phyloP scores from a whole-genome alignment of 441 rosid species.

The Isatis lusitanica region DNA sequence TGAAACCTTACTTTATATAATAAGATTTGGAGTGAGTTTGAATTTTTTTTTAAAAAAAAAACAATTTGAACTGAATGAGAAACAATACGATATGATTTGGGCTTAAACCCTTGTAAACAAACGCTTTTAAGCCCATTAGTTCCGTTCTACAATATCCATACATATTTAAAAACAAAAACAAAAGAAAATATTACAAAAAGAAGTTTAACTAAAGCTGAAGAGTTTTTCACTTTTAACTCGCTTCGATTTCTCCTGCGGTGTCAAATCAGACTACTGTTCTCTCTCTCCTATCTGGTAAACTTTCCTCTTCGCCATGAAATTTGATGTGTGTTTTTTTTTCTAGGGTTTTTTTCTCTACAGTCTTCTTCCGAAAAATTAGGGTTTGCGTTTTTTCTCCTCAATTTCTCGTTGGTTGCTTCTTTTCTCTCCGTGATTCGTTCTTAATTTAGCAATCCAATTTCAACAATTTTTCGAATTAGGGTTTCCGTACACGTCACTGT shows the following conservation, averaged over 20 bases:
- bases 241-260: conserved; percentile 19
- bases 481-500: conserved; percentile 19
- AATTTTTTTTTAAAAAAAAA: too few relatives aligned
- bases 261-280: conserved; percentile 39
- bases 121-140: conserved; percentile 5
- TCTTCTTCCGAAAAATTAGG: conserved; percentile 5
- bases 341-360: conserved; percentile 25
- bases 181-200: neutral
- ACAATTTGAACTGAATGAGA: too few relatives aligned
- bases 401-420: neutral
- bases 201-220: conserved; percentile 18
- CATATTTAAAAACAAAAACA: neutral
- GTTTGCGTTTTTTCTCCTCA: neutral
- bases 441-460: neutral
- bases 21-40: too few relatives aligned
- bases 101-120: neutral
- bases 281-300: conserved; percentile 36
- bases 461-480: conserved; percentile 18
- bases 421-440: neutral
- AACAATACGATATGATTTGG: neutral
- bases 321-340: conserved; percentile 7
- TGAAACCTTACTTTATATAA: too few relatives aligned
- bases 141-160: neutral
- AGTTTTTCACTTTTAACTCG: conserved; percentile 36
- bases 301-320: conserved; percentile 32